Evolutionary conservation across 164 flowering plant genomes (phyloP).

Genomic region (Liquidambar formosana): DNA sequence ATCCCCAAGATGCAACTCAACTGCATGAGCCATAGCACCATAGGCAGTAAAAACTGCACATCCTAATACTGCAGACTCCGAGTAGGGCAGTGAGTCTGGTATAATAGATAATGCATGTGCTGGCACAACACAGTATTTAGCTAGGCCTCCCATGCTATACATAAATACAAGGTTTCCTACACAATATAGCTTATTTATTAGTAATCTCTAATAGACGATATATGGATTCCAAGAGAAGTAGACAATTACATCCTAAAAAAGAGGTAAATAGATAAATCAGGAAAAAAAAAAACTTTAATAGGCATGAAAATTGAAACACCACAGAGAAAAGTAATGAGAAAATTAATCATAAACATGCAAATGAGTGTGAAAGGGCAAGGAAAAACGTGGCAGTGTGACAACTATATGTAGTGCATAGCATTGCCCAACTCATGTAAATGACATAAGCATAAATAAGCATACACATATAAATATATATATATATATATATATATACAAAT

Average conservation of each 20-base stretch:
- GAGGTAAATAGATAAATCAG: not conserved
- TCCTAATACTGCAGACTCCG: conserved; percentile 93
- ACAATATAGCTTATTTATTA: conserved; percentile 11
- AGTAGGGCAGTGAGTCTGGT: conserved; percentile 79
- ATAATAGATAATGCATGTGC: conserved; percentile 77
- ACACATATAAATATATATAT: too few species aligned
- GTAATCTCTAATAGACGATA: not conserved
- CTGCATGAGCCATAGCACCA: conserved; percentile 99
- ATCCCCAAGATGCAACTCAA: conserved; percentile 90
- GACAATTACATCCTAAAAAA: not conserved
- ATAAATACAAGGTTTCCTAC: conserved; percentile 88
- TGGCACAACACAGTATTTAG: conserved; percentile 94
- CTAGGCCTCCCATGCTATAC: conserved; percentile 99
- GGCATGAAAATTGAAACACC: not conserved
- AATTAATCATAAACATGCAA: not conserved
- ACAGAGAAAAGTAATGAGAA: not conserved
- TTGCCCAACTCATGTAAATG: not conserved
- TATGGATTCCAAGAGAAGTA: not conserved
- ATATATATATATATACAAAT: too few species aligned
- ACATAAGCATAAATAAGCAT: too few species aligned
- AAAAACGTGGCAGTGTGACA: not conserved
- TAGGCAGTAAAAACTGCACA: conserved; percentile 98
- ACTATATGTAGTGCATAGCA: not conserved
- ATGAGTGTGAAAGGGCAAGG: too few species aligned
- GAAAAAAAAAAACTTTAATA: not conserved